A percentile compares a stretch with the other conserved stretches of the same genome.
These are phyloP conservation scores for Brassica cretica DNA, from an alignment of 345 rosid species.

Conservation along the genomic window DNA sequence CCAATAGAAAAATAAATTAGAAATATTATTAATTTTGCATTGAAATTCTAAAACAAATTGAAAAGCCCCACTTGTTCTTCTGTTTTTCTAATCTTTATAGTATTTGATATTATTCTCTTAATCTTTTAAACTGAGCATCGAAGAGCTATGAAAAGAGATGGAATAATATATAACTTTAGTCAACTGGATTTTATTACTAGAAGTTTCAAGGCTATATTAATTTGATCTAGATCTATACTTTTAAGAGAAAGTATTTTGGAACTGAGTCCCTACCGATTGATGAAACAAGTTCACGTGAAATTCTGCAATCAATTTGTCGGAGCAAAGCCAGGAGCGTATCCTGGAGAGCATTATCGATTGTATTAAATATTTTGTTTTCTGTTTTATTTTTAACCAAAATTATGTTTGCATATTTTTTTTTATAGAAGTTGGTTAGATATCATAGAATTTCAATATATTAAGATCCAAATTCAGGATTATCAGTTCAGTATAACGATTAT, in stretches of 20 bases:
- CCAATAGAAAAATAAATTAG: too few species aligned
- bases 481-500: background rate
- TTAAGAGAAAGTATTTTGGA: background rate
- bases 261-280: constrained; percentile 1
- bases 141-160: constrained; percentile 6
- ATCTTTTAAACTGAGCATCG: background rate
- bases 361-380: background rate
- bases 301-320: constrained; percentile 29
- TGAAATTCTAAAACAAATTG: too few species aligned
- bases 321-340: constrained; percentile 36
- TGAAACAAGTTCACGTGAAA: constrained; percentile 30
- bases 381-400: background rate
- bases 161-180: constrained; percentile 11
- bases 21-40: too few species aligned
- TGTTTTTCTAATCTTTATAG: too few species aligned
- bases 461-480: background rate
- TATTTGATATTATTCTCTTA: background rate
- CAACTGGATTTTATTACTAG: constrained; percentile 16
- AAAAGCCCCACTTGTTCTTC: too few species aligned
- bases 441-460: background rate
- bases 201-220: background rate
- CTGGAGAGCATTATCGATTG: constrained; percentile 21
- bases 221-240: background rate
- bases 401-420: background rate
- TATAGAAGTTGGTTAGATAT: background rate